These are phyloP conservation scores for Hirschfeldia incana DNA, from an alignment of 345 rosid genomes.

Conservation along the genomic window DNA sequence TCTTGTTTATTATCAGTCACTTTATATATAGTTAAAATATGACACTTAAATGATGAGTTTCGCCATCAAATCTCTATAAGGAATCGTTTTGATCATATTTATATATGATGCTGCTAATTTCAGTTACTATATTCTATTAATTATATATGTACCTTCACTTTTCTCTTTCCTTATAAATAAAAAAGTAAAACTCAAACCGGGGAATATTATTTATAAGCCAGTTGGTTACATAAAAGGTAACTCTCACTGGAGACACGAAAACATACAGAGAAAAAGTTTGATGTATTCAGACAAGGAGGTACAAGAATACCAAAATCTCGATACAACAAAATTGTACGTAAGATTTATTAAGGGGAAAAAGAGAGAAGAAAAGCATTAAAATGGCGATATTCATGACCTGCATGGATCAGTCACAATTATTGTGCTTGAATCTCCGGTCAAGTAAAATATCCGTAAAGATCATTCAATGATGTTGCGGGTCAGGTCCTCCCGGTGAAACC, in stretches of 20 bases:
- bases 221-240: conserved; percentile 32
- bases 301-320: conserved; percentile 27
- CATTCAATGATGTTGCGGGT: conserved; percentile 37
- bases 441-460: background rate
- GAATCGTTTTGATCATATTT: background rate
- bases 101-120: background rate
- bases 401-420: conserved; percentile 24
- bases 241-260: conserved; percentile 25
- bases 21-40: too few relatives aligned
- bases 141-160: background rate
- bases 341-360: background rate
- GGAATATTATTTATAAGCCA: conserved; percentile 18
- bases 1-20: too few relatives aligned
- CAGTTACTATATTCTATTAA: background rate
- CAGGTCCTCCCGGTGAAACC: conserved; percentile 43
- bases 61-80: background rate
- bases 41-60: background rate
- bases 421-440: conserved; percentile 18
- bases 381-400: conserved; percentile 16
- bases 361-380: conserved; percentile 14
- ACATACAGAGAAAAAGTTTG: conserved; percentile 10
- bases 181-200: conserved; percentile 11
- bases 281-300: conserved; percentile 19
- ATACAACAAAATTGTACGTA: conserved; percentile 33
- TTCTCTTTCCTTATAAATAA: background rate